phyloP scores from a whole-genome alignment of 768 basidiomycete genomes.

The Naganishia friedmannii region DNA sequence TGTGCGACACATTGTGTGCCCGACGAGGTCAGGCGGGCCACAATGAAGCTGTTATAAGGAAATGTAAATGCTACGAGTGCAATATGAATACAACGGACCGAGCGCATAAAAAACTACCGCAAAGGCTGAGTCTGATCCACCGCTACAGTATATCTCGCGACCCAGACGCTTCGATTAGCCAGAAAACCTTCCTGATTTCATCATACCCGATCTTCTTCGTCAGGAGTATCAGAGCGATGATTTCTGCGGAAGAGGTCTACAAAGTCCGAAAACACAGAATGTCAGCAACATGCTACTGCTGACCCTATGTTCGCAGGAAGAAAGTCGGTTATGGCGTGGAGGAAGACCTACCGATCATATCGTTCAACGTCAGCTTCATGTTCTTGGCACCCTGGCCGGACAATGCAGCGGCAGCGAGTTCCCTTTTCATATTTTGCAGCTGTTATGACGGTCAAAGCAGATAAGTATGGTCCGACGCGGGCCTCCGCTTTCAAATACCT shows the following conservation, averaged over 20 bases:
- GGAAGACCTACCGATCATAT: constrained; percentile 62
- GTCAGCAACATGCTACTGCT: neutral
- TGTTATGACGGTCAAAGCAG: constrained; percentile 41
- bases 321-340: no score
- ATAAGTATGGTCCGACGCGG: neutral
- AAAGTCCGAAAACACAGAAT: neutral
- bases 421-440: constrained; percentile 90
- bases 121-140: no score
- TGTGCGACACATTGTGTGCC: no score
- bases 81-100: neutral
- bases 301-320: neutral
- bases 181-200: neutral
- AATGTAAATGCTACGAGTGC: neutral
- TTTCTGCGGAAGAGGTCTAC: constrained; percentile 17
- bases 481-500: constrained; percentile 27
- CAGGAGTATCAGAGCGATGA: constrained; percentile 1
- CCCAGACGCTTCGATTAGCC: neutral
- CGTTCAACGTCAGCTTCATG: constrained; percentile 72
- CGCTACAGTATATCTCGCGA: neutral
- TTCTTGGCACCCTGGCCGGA: constrained; percentile 85
- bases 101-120: no score
- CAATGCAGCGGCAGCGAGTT: constrained; percentile 75
- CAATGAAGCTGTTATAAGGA: no score
- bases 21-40: no score
- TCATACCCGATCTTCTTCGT: neutral